These are phyloP conservation scores for Eragrostis curvula DNA, from an alignment of 176 grass and related monocot species.

Conservation along the genomic window DNA sequence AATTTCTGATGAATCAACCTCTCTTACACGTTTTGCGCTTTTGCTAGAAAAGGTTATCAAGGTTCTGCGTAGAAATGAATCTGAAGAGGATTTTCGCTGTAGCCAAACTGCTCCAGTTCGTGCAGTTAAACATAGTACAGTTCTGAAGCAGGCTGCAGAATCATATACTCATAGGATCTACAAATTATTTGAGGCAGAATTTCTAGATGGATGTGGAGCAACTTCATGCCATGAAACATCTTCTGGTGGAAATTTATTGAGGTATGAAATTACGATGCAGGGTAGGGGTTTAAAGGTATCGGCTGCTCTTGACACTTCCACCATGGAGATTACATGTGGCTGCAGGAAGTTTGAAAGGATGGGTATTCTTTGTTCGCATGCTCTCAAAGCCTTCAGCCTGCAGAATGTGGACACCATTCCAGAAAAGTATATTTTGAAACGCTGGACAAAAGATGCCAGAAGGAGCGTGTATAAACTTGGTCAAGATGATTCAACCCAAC, in stretches of 20 bases:
- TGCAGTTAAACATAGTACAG: constrained; percentile 80
- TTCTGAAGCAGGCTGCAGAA: constrained; percentile 77
- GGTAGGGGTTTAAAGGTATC: constrained; percentile 77
- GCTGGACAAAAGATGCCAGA: constrained; percentile 86
- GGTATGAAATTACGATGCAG: constrained; percentile 83
- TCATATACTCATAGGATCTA: constrained; percentile 79
- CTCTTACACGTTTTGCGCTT: constrained; percentile 69
- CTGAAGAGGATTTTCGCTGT: constrained; percentile 84
- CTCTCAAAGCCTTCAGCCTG: constrained; percentile 76
- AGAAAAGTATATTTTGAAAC: constrained; percentile 81
- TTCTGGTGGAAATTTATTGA: constrained; percentile 58
- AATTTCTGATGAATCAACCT: constrained; percentile 76
- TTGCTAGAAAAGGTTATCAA: constrained; percentile 78
- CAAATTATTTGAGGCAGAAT: constrained; percentile 88
- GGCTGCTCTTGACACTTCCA: constrained; percentile 72
- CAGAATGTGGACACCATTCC: constrained; percentile 85
- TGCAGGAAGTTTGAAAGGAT: constrained; percentile 87
- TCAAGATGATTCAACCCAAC: constrained; percentile 73
- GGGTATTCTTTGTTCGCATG: constrained; percentile 81
- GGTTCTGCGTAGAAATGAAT: constrained; percentile 67
- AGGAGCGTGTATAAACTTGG: constrained; percentile 63
- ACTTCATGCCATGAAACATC: constrained; percentile 71
- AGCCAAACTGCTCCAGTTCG: constrained; percentile 84
- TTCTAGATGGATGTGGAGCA: constrained; percentile 80
- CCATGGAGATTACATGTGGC: constrained; percentile 68